Evolutionary conservation across 148 eudicot genomes (phyloP), one percentile per base, ranked within the genome.

Genomic region (Amaranthus palmeri): DNA sequence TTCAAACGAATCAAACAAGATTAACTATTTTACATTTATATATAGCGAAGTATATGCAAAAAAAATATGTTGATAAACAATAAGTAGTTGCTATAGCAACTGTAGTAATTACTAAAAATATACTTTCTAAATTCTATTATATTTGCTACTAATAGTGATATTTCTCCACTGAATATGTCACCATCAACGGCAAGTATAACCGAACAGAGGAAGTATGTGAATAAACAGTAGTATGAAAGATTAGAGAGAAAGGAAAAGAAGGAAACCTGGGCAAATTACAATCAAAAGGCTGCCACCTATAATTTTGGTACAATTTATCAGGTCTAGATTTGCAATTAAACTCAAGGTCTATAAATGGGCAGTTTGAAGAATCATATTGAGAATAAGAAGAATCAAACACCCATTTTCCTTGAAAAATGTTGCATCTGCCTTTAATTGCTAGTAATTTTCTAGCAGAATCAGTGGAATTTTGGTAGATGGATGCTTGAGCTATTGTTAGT

Each of bases 391-490:
- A 15, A 77, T 91, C 98, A 54, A 80, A 86, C 4, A 95, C 92
- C 98, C 98, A 95, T 86, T 84, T 88, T n/a, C 98, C 98, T 18
- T 72, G 69, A 77, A 87, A 91, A 44, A 79, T 64, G 68, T 91
- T 84, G 78, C 97, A 95, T 10, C 76, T 78, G 55, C 41, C 55
- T 66, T n/a, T 51, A 43, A 25, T 40, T 73, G 43, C 36, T 25
- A 25, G 1, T 25, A 25, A 25, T 25, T 25, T 54, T 51, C 11
- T 58, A 43, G 68, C 4, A 43, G 43, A 64, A 59, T 55, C 52
- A 40, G 72, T 51, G 5, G 6, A 7, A 43, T 46, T 71, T 44
- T 52, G 71, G 67, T 6, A 66, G 46, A 49, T 57, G 52, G 53
- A 79, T 61, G 81, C 53, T 53, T 8, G 72, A 25, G 36, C 36